A percentile compares a stretch with the other conserved stretches of the same genome.
Evolutionary conservation across 2,329 filamentous ascomycete species (phyloP).

Genomic region (Paecilomyces dactylethromorphus): DNA sequence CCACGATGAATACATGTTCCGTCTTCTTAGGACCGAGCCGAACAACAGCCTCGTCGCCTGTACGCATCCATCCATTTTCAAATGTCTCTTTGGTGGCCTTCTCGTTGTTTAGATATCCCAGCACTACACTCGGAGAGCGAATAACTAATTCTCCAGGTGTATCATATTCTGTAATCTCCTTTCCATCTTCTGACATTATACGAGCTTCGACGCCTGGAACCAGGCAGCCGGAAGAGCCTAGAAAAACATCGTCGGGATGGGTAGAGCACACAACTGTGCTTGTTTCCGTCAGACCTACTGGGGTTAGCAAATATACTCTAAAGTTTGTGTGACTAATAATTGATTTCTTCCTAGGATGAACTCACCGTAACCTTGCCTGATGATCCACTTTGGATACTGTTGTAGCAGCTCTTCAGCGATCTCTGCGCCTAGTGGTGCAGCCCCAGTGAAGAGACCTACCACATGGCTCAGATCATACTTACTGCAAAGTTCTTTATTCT

Average conservation of each 20-base stretch:
- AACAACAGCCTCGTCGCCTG: constrained; percentile 76
- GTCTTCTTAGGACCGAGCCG: constrained; percentile 56
- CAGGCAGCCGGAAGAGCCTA: constrained; percentile 66
- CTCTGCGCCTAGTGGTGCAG: constrained; percentile 70
- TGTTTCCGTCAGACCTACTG: constrained; percentile 66
- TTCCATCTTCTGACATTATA: constrained; percentile 61
- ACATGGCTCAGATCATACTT: constrained; percentile 69
- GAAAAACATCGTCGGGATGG: constrained; percentile 53
- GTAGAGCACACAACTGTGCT: constrained; percentile 62
- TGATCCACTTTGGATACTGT: constrained; percentile 57
- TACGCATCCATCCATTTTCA: constrained; percentile 71
- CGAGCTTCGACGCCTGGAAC: constrained; percentile 60
- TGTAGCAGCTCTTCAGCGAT: constrained; percentile 58
- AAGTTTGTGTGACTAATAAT: background rate
- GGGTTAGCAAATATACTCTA: constrained; percentile 3
- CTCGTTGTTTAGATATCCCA: constrained; percentile 83
- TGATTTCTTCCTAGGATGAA: background rate
- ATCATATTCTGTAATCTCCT: constrained; percentile 64
- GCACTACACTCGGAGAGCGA: constrained; percentile 66
- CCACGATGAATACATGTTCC: constrained; percentile 80
- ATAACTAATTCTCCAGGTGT: constrained; percentile 75
- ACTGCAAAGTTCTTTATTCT: constrained; percentile 52
- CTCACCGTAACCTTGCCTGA: constrained; percentile 66
- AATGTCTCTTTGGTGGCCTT: constrained; percentile 79
- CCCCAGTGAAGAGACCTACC: constrained; percentile 61